Evolutionary conservation across 352 stramenopile species (phyloP).

Genomic region (Pythium aphanidermatum): DNA sequence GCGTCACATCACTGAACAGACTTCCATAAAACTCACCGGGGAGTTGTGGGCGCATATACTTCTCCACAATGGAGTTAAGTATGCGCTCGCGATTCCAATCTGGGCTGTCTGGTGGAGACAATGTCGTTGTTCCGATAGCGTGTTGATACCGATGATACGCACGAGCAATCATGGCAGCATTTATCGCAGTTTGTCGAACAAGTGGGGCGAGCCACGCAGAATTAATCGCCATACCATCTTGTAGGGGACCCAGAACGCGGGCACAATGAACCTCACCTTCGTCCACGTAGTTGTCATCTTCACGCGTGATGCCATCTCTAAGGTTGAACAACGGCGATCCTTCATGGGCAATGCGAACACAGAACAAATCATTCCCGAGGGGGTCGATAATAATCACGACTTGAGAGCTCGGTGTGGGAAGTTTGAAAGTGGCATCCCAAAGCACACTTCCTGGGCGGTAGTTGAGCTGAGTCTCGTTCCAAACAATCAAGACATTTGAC

Average conservation of each 20-base stretch:
- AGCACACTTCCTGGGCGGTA: conserved; percentile 72
- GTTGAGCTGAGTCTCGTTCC: conserved; percentile 84
- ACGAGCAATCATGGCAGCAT: conserved; percentile 62
- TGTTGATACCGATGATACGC: conserved; percentile 74
- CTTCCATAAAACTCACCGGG: conserved; percentile 83
- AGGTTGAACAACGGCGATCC: conserved; percentile 74
- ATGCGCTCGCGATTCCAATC: conserved; percentile 69
- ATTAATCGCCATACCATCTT: conserved; percentile 83
- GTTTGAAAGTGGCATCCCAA: conserved; percentile 70
- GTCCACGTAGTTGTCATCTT: conserved; percentile 71
- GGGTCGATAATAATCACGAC: conserved; percentile 81
- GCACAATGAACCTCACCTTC: conserved; percentile 78
- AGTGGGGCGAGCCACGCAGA: conserved; percentile 73
- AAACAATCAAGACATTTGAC: conserved; percentile 79
- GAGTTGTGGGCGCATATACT: conserved; percentile 78
- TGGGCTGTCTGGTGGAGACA: conserved; percentile 46
- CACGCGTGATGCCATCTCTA: conserved; percentile 60
- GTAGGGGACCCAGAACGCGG: conserved; percentile 70
- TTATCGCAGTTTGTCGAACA: conserved; percentile 80
- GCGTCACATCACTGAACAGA: conserved; percentile 59
- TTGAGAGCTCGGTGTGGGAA: conserved; percentile 70
- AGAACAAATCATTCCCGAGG: conserved; percentile 79
- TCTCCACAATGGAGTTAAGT: conserved; percentile 65
- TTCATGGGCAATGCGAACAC: conserved; percentile 75
- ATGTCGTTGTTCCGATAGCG: conserved; percentile 53